Conservation (phyloP, 1,284 basidiomycete species). For the Ganoderma multipileum region DNA sequence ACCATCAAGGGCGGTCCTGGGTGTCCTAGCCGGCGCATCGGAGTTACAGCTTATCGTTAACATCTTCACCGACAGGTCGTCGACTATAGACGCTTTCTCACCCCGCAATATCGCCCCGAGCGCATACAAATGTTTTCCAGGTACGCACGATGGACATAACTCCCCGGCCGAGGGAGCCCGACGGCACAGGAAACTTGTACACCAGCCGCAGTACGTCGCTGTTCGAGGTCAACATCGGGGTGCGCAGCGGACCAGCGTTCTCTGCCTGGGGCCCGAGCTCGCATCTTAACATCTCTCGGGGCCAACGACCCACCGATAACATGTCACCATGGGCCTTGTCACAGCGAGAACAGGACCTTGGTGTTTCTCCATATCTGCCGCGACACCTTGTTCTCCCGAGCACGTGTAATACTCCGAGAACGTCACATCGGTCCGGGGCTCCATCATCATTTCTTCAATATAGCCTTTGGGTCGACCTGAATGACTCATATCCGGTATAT, state of each 20-base stretch:
- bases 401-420: too few species aligned
- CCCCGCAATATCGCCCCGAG: not conserved
- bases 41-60: too few species aligned
- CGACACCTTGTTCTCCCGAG: too few species aligned
- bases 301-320: not conserved
- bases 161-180: not conserved
- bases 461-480: too few species aligned
- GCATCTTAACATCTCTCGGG: slow-evolving; percentile 33
- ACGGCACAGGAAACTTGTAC: slow-evolving; percentile 46
- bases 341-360: slow-evolving; percentile 30
- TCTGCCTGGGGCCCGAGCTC: slow-evolving; percentile 46
- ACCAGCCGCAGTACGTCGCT: slow-evolving; percentile 48
- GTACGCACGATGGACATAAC: not conserved
- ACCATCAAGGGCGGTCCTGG: not conserved
- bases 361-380: slow-evolving; percentile 43
- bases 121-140: not conserved
- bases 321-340: too few species aligned
- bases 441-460: too few species aligned
- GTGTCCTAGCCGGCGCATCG: too few species aligned
- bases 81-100: too few species aligned
- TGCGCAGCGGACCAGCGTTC: slow-evolving; percentile 57
- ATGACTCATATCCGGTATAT: too few species aligned
- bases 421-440: too few species aligned
- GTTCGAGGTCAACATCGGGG: slow-evolving; percentile 55
- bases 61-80: too few species aligned